Conservation (phyloP, 2,329 filamentous ascomycete genomes). For the Blastomyces parvus region DNA sequence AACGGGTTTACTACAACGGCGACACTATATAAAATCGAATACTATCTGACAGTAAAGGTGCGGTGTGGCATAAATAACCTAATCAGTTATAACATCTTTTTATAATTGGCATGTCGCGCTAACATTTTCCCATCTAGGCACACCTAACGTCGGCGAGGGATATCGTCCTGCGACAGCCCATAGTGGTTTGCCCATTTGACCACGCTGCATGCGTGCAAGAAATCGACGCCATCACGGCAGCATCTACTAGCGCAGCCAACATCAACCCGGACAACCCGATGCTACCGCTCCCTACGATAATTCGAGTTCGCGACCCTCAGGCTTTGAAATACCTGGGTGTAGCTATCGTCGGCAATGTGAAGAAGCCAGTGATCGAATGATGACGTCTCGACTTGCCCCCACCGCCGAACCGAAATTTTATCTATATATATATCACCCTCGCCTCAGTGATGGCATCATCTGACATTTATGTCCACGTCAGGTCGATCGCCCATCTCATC, state of each 20-base stretch:
- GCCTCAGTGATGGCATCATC: not conserved
- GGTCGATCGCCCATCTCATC: not conserved
- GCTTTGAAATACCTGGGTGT: constrained; percentile 53
- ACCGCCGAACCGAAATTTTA: not conserved
- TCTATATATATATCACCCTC: not conserved
- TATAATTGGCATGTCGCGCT: not conserved
- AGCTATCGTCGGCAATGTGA: constrained; percentile 51
- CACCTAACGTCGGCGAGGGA: constrained; percentile 80
- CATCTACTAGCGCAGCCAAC: constrained; percentile 81
- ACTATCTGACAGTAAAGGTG: constrained; percentile 91
- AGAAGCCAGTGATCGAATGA: constrained; percentile 58
- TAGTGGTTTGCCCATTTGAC: constrained; percentile 91
- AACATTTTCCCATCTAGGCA: constrained; percentile 47
- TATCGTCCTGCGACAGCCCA: constrained; percentile 79
- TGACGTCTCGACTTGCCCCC: not conserved
- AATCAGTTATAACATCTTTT: constrained; percentile 6
- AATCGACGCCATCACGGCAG: constrained; percentile 96
- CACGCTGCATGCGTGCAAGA: constrained; percentile 95
- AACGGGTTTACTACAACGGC: constrained; percentile 89
- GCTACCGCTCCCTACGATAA: constrained; percentile 75
- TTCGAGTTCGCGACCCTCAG: constrained; percentile 63
- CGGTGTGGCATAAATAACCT: constrained; percentile 8
- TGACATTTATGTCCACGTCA: not conserved
- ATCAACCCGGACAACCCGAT: constrained; percentile 86
- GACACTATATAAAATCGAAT: constrained; percentile 95